Percentiles rank a stretch among this genome's conserved stretches.
phyloP scores from a whole-genome alignment of 2,329 filamentous ascomycete species.

The Aspergillus fumigatiaffinis region DNA sequence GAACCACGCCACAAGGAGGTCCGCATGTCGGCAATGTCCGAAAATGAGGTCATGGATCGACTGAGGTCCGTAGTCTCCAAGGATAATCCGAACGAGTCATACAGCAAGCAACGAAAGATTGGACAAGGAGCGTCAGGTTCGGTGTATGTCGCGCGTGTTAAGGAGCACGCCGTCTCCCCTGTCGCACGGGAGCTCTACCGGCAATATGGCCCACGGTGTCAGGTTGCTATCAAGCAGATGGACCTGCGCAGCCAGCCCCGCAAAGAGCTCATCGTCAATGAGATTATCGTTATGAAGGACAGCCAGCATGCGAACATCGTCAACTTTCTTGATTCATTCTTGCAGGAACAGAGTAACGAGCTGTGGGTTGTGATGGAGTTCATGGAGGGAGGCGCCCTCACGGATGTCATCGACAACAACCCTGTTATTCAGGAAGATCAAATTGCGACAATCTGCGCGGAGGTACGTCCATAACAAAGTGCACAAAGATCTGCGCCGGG shows the following conservation, averaged over 20 bases:
- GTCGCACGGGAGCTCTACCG: slow-evolving; percentile 75
- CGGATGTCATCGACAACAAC: slow-evolving; percentile 99
- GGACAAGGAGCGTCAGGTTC: slow-evolving; percentile 97
- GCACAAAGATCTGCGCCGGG: background rate
- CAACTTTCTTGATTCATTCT: slow-evolving; percentile 95
- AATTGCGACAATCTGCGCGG: slow-evolving; percentile 92
- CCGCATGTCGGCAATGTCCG: slow-evolving; percentile 97
- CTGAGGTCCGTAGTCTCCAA: slow-evolving; percentile 92
- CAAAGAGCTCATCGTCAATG: slow-evolving; percentile 98
- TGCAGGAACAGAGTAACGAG: slow-evolving; percentile 89
- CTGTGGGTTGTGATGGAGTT: slow-evolving; percentile 99
- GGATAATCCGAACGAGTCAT: slow-evolving; percentile 88
- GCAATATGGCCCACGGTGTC: slow-evolving; percentile 73
- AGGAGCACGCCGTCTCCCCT: slow-evolving; percentile 77
- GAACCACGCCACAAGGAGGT: slow-evolving; percentile 82
- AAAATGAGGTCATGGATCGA: slow-evolving; percentile 94
- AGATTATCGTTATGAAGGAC: slow-evolving; percentile 99
- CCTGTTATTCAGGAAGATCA: slow-evolving; percentile 90
- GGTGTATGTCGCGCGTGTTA: slow-evolving; percentile 95
- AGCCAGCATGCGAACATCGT: slow-evolving; percentile 98
- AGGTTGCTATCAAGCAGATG: slow-evolving; percentile 99
- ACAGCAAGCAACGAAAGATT: slow-evolving; percentile 99
- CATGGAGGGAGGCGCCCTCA: slow-evolving; percentile 97
- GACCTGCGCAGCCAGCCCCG: slow-evolving; percentile 94
- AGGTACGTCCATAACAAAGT: slow-evolving; percentile 58